phyloP scores from a whole-genome alignment of 2,329 filamentous ascomycete species.

The Coleophoma crateriformis region DNA sequence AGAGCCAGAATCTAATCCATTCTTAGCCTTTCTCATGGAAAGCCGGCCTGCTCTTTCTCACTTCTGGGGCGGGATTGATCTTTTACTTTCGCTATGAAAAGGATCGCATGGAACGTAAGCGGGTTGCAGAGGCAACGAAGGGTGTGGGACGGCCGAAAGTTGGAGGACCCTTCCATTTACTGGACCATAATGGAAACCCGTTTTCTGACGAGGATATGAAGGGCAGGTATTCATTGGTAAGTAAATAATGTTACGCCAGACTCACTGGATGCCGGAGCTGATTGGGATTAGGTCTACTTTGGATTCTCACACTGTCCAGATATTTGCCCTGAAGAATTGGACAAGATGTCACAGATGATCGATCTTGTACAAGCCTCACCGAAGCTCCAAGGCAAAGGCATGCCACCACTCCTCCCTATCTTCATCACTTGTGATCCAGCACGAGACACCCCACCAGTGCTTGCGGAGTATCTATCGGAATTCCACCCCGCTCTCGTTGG shows the following conservation, averaged over 20 bases:
- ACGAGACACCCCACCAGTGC: conserved; percentile 77
- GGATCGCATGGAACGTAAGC: conserved; percentile 79
- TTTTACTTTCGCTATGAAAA: conserved; percentile 95
- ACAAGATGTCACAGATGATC: conserved; percentile 98
- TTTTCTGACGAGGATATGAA: conserved; percentile 79
- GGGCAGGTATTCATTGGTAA: conserved; percentile 76
- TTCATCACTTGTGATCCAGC: conserved; percentile 96
- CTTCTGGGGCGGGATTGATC: conserved; percentile 70
- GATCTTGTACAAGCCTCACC: conserved; percentile 54
- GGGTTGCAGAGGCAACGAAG: conserved; percentile 87
- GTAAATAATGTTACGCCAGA: conserved; percentile 23
- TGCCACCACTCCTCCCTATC: conserved; percentile 59
- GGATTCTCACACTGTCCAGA: conserved; percentile 98
- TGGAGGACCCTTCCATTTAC: conserved; percentile 76
- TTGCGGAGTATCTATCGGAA: conserved; percentile 82
- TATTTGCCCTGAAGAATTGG: conserved; percentile 97
- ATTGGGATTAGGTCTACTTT: conserved; percentile 72
- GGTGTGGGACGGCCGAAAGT: conserved; percentile 91
- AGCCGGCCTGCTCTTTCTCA: conserved; percentile 78
- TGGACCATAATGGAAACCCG: conserved; percentile 73
- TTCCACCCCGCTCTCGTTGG: conserved; percentile 86
- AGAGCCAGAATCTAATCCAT: not conserved
- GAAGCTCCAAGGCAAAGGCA: conserved; percentile 34
- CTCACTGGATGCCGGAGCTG: not conserved
- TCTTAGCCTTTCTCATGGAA: conserved; percentile 86